A percentile compares a stretch with the other conserved stretches of the same genome.
Evolutionary conservation across 176 grass and related monocot genomes (phyloP).

Genomic region (Microstegium vimineum): DNA sequence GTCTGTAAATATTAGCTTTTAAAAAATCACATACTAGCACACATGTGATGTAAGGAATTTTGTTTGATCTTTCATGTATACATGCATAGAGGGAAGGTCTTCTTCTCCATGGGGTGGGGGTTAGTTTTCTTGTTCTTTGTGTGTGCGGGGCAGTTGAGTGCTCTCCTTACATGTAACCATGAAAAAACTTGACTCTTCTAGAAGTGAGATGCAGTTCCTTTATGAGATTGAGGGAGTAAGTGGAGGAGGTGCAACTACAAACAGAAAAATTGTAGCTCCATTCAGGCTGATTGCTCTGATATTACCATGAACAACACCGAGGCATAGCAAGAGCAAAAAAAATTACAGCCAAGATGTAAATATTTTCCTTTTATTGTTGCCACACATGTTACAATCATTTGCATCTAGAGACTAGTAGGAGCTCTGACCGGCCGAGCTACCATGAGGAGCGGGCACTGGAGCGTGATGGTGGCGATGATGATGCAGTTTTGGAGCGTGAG

Average conservation of each 20-base stretch:
- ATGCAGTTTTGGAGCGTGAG: too few species aligned
- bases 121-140: too few species aligned
- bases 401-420: neutral
- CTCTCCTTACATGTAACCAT: too few species aligned
- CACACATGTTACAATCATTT: neutral
- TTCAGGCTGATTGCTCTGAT: neutral
- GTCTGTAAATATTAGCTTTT: too few species aligned
- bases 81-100: too few species aligned
- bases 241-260: neutral
- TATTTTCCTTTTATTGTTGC: neutral
- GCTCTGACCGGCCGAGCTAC: neutral
- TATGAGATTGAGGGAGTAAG: neutral
- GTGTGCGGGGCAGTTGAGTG: too few species aligned
- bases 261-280: neutral
- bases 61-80: too few species aligned
- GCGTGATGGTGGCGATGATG: neutral
- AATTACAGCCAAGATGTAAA: neutral
- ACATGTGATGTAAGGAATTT: too few species aligned
- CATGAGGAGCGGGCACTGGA: neutral
- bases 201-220: neutral
- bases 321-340: neutral
- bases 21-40: too few species aligned
- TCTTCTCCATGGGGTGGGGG: too few species aligned
- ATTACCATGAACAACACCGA: neutral
- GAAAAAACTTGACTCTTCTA: neutral